Base-by-base conservation (phyloP, 2,329 filamentous ascomycete genomes). In the Pseudogymnoascus sp. region DNA sequence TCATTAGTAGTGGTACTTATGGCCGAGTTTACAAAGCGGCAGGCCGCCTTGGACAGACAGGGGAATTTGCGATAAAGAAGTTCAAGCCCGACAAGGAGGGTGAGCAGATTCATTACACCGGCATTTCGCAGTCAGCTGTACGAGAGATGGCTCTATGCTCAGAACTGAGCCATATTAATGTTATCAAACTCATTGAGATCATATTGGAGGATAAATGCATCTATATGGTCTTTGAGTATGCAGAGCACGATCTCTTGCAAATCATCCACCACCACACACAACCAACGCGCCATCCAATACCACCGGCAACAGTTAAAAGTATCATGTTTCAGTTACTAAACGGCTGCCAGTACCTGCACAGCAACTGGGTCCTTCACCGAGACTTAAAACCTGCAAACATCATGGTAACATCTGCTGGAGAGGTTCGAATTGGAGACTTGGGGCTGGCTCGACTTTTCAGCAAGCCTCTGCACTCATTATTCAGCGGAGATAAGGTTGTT, bases 151-250 rank as follows among this genome's bases (percentile, higher is more conserved):
- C 93, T 14, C 81, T 99, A 0, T 99, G 95, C 77, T 95, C 91
- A 38, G 95, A 99, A 74, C 82, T 99, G 25, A 86, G 84, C 64
- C 92, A 99, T 75, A 80, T 85, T 63, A 97, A 97, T 73, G 88
- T 99, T 36, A 93, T 99, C 68, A 87, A 89, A 64, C 85, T 97
- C 1, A 87, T 93, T 66, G 95, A 99, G 77, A 97, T 96, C 71
- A 96, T 99, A 71, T 82, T 99, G 2, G 93, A 99, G 77, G 93
- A 96, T 76, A 97, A 97, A 79, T 97, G 93, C 78, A 97, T 99
- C 74, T 99, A 93, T 77, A 99, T 99, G 89, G 93, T 99, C 1
- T 97, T 99, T 70, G 95, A 97, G 75, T 99, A 96, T 75, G 95
- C 95, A 68, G 95, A 99, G 76, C 95, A 99, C 75, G 95, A 99